Percentiles rank a stretch among this genome's conserved stretches.
Evolutionary conservation across 257 asterid species (phyloP).

Genomic region (Eustoma russellianum): DNA sequence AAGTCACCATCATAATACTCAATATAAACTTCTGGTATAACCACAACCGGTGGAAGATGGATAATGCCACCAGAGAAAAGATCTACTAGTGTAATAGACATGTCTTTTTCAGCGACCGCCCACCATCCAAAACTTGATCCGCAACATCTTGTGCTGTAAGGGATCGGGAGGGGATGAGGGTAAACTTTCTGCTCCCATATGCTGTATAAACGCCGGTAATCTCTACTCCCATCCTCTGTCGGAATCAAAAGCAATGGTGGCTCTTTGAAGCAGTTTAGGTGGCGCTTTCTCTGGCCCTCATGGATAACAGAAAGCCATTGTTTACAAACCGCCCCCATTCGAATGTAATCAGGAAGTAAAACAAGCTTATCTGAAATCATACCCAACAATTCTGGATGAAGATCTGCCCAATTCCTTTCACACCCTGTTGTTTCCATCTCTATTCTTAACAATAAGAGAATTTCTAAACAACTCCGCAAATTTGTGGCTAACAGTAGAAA

Average conservation of each 20-base stretch:
- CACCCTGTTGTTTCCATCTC: too few species aligned
- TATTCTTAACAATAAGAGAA: too few species aligned
- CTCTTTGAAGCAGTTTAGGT: not conserved
- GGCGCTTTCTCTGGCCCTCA: not conserved
- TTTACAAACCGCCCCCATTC: too few species aligned
- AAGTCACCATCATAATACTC: too few species aligned
- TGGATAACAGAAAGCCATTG: too few species aligned
- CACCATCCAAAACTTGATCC: not conserved
- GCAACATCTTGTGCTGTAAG: not conserved
- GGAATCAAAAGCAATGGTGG: not conserved
- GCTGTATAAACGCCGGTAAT: not conserved
- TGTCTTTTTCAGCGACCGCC: not conserved
- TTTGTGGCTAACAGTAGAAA: too few species aligned
- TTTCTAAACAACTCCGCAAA: too few species aligned
- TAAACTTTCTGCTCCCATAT: not conserved
- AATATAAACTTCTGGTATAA: too few species aligned
- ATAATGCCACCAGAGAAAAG: not conserved
- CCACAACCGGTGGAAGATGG: not conserved
- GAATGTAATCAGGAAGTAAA: not conserved
- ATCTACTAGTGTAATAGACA: not conserved
- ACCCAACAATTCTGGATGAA: not conserved
- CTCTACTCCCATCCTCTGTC: not conserved
- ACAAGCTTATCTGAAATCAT: not conserved
- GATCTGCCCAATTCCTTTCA: not conserved
- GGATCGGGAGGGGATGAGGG: not conserved